A percentile compares a stretch with the other conserved stretches of the same genome.
phyloP scores from a whole-genome alignment of 108 stramenopile genomes.

The Cyclotella sp. region DNA sequence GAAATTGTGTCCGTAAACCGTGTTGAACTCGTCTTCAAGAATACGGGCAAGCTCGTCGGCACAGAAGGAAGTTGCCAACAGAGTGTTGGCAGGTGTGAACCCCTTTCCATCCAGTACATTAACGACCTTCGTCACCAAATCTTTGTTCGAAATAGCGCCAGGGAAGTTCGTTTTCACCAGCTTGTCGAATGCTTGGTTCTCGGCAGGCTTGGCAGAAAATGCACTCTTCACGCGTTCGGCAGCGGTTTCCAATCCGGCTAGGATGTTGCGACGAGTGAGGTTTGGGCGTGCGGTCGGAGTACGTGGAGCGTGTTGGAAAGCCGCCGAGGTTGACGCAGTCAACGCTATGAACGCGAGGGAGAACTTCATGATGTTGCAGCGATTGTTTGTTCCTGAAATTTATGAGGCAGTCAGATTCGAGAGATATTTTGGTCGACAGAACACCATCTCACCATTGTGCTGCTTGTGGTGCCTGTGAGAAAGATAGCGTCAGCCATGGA shows the following conservation, averaged over 20 bases:
- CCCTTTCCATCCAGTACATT: slow-evolving; percentile 4
- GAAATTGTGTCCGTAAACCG: slow-evolving; percentile 9
- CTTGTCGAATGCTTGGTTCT: not conserved
- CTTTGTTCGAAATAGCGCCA: slow-evolving; percentile 10
- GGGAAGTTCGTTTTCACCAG: slow-evolving; percentile 9
- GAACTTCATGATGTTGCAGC: not conserved
- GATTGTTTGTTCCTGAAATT: too few relatives aligned
- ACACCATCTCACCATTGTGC: too few relatives aligned
- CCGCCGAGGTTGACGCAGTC: not conserved
- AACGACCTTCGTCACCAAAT: not conserved
- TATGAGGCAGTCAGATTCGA: too few relatives aligned
- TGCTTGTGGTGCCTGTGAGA: not conserved
- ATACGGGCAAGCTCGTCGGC: slow-evolving; percentile 14
- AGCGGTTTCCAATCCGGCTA: slow-evolving; percentile 1
- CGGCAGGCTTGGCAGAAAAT: not conserved
- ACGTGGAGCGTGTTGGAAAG: not conserved
- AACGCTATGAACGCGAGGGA: not conserved
- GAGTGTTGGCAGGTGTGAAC: slow-evolving; percentile 11
- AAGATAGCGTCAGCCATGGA: not conserved
- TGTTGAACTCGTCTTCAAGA: slow-evolving; percentile 7
- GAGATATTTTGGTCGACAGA: too few relatives aligned
- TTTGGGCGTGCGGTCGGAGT: not conserved
- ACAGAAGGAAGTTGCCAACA: slow-evolving; percentile 11
- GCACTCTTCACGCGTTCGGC: not conserved
- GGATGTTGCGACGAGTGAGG: slow-evolving; percentile 5